Percentiles rank a stretch among this genome's conserved stretches.
phyloP scores from a whole-genome alignment of 2,329 filamentous ascomycete genomes.

The Hypoxylon sp. region DNA sequence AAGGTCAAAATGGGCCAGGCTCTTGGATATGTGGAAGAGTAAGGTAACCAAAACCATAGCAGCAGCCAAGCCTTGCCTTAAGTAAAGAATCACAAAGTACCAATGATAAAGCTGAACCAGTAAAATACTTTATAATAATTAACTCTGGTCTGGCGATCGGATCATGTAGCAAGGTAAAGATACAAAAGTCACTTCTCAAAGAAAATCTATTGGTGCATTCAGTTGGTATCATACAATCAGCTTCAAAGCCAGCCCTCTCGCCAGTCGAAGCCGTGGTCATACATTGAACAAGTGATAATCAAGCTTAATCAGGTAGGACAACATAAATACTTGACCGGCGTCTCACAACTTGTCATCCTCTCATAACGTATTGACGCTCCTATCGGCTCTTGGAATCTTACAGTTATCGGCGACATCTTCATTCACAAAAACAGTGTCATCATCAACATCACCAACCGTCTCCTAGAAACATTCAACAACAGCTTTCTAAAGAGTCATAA shows the following conservation, averaged over 20 bases:
- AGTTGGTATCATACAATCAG: background rate
- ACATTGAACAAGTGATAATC: background rate
- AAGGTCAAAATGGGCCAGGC: constrained; percentile 90
- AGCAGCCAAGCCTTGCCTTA: background rate
- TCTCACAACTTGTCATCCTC: background rate
- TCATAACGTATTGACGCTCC: background rate
- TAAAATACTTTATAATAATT: background rate
- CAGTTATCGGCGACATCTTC: background rate
- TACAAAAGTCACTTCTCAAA: background rate
- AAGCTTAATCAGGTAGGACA: background rate
- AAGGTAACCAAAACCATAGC: constrained; percentile 12
- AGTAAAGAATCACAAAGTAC: background rate
- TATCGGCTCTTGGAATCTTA: background rate
- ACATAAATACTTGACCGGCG: background rate
- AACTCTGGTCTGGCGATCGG: too few species aligned
- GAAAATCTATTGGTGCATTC: background rate
- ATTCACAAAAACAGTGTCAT: background rate
- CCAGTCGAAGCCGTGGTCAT: background rate
- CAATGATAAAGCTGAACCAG: background rate
- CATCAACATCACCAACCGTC: constrained; percentile 3
- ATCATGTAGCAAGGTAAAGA: background rate
- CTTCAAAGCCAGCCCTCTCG: background rate
- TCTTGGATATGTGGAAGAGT: constrained; percentile 76
- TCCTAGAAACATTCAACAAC: constrained; percentile 9
- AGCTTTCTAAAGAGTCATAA: background rate